Conservation (phyloP, 1,284 basidiomycete species). For the Rhodotorula mucilaginosa region DNA sequence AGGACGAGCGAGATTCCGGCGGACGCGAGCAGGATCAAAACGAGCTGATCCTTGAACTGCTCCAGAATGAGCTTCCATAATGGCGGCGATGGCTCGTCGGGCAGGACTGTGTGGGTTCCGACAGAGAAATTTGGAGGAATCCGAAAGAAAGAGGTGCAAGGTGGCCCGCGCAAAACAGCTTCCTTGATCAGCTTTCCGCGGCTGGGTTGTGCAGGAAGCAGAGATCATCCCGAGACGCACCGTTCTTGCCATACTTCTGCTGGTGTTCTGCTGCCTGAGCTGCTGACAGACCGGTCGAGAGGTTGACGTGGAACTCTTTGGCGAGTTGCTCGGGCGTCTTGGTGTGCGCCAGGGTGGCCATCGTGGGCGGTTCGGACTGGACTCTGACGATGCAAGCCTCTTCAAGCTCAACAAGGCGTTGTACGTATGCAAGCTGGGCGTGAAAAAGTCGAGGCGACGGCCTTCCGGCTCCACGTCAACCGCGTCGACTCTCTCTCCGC, state of each 20-base stretch:
- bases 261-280: slow-evolving; percentile 30
- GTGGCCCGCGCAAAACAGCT: not conserved
- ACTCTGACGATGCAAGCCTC: not conserved
- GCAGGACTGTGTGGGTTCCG: slow-evolving; percentile 61
- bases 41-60: slow-evolving; percentile 96
- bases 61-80: slow-evolving; percentile 91
- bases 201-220: not conserved
- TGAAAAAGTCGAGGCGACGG: too few species aligned
- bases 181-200: not conserved
- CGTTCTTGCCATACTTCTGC: slow-evolving; percentile 25
- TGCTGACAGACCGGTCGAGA: slow-evolving; percentile 42
- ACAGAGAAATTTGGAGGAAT: too few species aligned
- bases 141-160: not conserved
- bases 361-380: not conserved
- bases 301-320: slow-evolving; percentile 39
- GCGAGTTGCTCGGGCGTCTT: slow-evolving; percentile 5
- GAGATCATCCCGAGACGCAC: slow-evolving; percentile 3
- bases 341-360: slow-evolving; percentile 12
- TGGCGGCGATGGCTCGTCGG: slow-evolving; percentile 84
- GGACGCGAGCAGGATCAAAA: slow-evolving; percentile 82
- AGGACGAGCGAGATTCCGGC: slow-evolving; percentile 86
- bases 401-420: too few species aligned
- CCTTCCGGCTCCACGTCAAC: too few species aligned
- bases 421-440: too few species aligned
- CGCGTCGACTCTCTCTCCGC: too few species aligned